Percentiles rank a stretch among this genome's conserved stretches.
phyloP scores from a whole-genome alignment of 2,329 filamentous ascomycete species.

The Diaporthe nobilis region DNA sequence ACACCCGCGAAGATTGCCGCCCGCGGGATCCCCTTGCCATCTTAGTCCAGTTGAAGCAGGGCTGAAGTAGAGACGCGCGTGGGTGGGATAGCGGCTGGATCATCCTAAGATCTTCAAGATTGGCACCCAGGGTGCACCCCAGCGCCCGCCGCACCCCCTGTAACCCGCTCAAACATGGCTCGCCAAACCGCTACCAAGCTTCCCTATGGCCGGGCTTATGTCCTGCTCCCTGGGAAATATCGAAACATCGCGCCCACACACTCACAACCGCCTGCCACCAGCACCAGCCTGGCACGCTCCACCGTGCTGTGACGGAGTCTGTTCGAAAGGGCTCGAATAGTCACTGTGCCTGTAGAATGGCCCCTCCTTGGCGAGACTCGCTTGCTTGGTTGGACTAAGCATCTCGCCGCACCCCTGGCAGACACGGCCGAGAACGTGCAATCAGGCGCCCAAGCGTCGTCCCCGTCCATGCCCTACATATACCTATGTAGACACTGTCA shows the following conservation, averaged over 20 bases:
- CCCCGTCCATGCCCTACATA: constrained; percentile 21
- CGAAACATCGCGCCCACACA: constrained; percentile 23
- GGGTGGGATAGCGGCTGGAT: constrained; percentile 18
- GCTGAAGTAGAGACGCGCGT: constrained; percentile 5
- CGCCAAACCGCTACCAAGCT: constrained; percentile 14
- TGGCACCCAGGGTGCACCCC: constrained; percentile 17
- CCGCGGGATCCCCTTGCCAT: constrained; percentile 1
- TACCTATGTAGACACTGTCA: constrained; percentile 36
- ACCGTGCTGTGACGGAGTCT: constrained; percentile 39
- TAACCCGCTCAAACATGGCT: constrained; percentile 28
- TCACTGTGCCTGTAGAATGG: constrained; percentile 26
- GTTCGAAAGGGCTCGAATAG: constrained; percentile 38
- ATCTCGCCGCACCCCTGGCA: constrained; percentile 5
- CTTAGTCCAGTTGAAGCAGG: constrained; percentile 2
- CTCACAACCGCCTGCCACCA: constrained; percentile 20
- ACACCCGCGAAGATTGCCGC: constrained; percentile 8
- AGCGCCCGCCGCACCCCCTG: constrained; percentile 10
- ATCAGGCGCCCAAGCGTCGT: constrained; percentile 17
- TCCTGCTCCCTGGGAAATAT: constrained; percentile 14
- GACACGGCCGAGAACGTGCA: background rate
- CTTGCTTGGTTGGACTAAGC: constrained; percentile 29
- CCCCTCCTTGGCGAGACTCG: constrained; percentile 39
- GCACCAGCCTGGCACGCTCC: constrained; percentile 17
- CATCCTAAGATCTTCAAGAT: constrained; percentile 21
- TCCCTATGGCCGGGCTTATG: constrained; percentile 25